A percentile compares a stretch with the other conserved stretches of the same genome.
phyloP scores from a whole-genome alignment of 2,329 filamentous ascomycete genomes.

The Claviceps citrina region DNA sequence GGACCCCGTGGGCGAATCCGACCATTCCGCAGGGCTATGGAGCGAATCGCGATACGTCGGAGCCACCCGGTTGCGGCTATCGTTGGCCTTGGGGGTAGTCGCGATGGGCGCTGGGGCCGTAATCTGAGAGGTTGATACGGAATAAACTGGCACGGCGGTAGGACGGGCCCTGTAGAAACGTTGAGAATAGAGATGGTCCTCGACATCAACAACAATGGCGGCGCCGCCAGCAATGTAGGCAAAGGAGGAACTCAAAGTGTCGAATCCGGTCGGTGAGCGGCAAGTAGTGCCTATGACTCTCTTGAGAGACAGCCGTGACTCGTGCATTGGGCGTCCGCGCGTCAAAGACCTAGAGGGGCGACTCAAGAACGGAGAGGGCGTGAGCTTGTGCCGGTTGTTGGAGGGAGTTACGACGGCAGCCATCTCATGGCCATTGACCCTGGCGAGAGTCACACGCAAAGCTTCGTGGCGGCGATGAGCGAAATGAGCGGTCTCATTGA shows the following conservation, averaged over 20 bases:
- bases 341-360: constrained; percentile 49
- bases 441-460: constrained; percentile 2
- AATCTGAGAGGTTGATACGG: constrained; percentile 37
- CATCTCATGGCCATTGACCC: constrained; percentile 42
- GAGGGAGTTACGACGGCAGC: constrained; percentile 34
- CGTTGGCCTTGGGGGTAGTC: constrained; percentile 45
- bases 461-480: neutral
- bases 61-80: constrained; percentile 43
- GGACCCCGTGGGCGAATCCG: constrained; percentile 43
- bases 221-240: constrained; percentile 87
- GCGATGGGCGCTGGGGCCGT: constrained; percentile 32
- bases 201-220: constrained; percentile 74
- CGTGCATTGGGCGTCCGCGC: constrained; percentile 31
- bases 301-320: constrained; percentile 54
- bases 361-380: constrained; percentile 56
- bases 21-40: constrained; percentile 32
- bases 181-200: constrained; percentile 53
- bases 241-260: constrained; percentile 62
- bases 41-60: constrained; percentile 31
- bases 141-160: constrained; percentile 51
- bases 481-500: neutral
- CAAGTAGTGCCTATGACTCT: constrained; percentile 88
- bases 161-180: constrained; percentile 84
- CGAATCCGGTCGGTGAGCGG: constrained; percentile 70
- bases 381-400: constrained; percentile 48